Percentiles rank a stretch among this genome's conserved stretches.
phyloP scores from a whole-genome alignment of 2,329 filamentous ascomycete genomes.

The Cercospora nicotianae region DNA sequence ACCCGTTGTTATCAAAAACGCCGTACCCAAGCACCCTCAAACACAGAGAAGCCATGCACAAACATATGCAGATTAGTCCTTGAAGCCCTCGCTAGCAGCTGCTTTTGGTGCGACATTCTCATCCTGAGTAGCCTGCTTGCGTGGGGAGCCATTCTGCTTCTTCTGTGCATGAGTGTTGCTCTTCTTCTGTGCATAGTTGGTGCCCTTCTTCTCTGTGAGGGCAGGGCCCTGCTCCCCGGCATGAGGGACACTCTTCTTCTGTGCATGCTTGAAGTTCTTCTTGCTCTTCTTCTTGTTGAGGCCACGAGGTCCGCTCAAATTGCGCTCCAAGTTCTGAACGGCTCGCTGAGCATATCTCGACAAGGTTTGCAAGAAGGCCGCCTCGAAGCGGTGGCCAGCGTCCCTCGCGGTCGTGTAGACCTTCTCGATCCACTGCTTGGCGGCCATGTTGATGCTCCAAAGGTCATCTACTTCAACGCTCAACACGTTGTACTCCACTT shows the following conservation, averaged over 20 bases:
- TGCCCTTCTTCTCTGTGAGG: not conserved
- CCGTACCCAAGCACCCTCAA: not conserved
- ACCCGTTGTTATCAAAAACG: conserved; percentile 9
- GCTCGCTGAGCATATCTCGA: not conserved
- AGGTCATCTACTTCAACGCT: conserved; percentile 27
- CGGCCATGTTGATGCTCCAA: conserved; percentile 13
- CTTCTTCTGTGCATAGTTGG: not conserved
- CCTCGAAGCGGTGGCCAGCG: not conserved
- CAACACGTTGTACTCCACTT: conserved; percentile 34
- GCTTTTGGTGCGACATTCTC: not conserved
- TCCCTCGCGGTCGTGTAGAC: conserved; percentile 4
- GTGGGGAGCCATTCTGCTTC: not conserved
- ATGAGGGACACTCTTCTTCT: not conserved
- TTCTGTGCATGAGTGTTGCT: not conserved
- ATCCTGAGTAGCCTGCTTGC: not conserved
- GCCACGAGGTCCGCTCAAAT: not conserved
- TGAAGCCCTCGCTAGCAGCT: not conserved
- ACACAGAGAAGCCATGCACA: not conserved
- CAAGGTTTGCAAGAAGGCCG: not conserved
- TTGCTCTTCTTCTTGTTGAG: conserved; percentile 8
- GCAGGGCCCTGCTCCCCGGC: not conserved
- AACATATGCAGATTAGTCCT: not conserved
- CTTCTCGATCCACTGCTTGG: conserved; percentile 17
- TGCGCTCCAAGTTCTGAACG: not conserved
- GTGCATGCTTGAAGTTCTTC: not conserved